phyloP scores from a whole-genome alignment of 2,329 filamentous ascomycete genomes.

The Fusarium liriodendri region DNA sequence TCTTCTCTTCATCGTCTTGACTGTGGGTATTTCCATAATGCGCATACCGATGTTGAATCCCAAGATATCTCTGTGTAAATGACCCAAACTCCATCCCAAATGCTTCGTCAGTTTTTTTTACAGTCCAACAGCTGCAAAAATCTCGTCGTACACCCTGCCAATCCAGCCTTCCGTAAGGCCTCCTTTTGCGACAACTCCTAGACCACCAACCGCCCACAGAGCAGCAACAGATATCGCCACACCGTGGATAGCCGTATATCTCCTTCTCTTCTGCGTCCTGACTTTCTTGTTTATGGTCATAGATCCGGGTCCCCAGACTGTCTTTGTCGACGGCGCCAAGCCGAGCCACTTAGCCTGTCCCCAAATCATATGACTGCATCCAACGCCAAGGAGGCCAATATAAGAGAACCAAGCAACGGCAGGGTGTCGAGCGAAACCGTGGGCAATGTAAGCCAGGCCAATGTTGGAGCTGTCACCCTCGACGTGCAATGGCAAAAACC shows the following conservation, averaged over 20 bases:
- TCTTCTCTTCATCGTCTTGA: constrained; percentile 13
- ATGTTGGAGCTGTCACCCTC: constrained; percentile 91
- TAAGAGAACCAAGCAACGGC: constrained; percentile 77
- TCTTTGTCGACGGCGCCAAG: constrained; percentile 67
- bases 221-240: constrained; percentile 66
- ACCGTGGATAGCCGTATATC: constrained; percentile 79
- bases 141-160: constrained; percentile 80
- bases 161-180: constrained; percentile 82
- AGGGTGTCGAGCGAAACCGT: constrained; percentile 83
- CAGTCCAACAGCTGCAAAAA: constrained; percentile 56
- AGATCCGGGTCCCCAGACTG: constrained; percentile 55
- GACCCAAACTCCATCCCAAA: constrained; percentile 39
- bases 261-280: constrained; percentile 67
- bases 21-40: constrained; percentile 40
- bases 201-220: constrained; percentile 84
- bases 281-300: constrained; percentile 60
- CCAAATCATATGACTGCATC: constrained; percentile 84
- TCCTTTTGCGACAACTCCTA: constrained; percentile 80
- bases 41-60: constrained; percentile 28
- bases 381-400: constrained; percentile 71
- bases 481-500: constrained; percentile 77
- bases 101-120: constrained; percentile 30
- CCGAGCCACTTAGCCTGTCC: constrained; percentile 87
- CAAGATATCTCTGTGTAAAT: constrained; percentile 27
- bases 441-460: constrained; percentile 83